Conservation (phyloP, 2,329 filamentous ascomycete genomes). For the Fusarium sp. region DNA sequence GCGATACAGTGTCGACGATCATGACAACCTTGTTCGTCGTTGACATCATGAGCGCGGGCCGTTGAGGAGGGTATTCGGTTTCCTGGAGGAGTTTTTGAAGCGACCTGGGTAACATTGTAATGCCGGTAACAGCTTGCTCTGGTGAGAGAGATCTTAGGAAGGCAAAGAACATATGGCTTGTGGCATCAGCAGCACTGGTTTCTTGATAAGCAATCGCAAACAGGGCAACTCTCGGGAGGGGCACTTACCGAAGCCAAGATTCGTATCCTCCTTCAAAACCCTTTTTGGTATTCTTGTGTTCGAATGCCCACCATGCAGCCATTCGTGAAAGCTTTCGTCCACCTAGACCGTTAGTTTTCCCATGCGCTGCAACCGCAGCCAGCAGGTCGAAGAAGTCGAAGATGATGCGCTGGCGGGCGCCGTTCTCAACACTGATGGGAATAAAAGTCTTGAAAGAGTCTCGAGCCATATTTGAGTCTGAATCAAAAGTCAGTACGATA, state of each 20-base stretch:
- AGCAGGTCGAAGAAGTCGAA: conserved; percentile 97
- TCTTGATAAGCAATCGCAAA: conserved; percentile 33
- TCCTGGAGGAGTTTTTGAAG: conserved; percentile 91
- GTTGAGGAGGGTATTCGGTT: conserved; percentile 91
- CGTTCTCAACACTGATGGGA: conserved; percentile 90
- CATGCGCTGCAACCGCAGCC: conserved; percentile 89
- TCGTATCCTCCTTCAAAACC: conserved; percentile 97
- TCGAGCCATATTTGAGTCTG: conserved; percentile 90
- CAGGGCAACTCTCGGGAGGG: conserved; percentile 5
- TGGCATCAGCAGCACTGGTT: conserved; percentile 87
- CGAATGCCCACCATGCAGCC: conserved; percentile 99
- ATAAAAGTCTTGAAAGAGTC: conserved; percentile 98
- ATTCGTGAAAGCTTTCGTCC: conserved; percentile 94
- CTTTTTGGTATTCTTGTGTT: conserved; percentile 85
- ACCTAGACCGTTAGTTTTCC: conserved; percentile 92
- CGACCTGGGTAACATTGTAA: conserved; percentile 88
- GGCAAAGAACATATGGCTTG: conserved; percentile 97
- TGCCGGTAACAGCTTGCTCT: conserved; percentile 81
- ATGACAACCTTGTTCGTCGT: conserved; percentile 92
- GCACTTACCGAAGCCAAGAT: conserved; percentile 80
- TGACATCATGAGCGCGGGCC: conserved; percentile 80
- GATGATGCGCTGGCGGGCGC: conserved; percentile 87
- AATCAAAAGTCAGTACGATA: conserved; percentile 34
- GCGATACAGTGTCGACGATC: conserved; percentile 95
- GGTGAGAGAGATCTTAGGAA: conserved; percentile 92